These are phyloP conservation scores for Paecilomyces dactylethromorphus DNA, from an alignment of 2,329 filamentous ascomycete species.

Conservation along the genomic window DNA sequence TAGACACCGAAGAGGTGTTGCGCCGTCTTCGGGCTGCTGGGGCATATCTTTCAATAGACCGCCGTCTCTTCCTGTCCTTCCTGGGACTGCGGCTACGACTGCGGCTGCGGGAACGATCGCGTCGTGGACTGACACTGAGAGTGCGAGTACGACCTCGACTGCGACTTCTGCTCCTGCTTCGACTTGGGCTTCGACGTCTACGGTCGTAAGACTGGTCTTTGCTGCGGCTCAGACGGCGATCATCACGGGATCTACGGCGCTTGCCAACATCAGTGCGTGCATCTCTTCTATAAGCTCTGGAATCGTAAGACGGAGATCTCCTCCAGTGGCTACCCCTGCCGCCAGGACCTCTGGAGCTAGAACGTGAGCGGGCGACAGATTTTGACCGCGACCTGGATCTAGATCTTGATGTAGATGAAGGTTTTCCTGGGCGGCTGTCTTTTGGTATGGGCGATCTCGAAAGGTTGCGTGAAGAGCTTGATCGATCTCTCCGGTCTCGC, in stretches of 20 bases:
- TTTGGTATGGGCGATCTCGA: conserved; percentile 28
- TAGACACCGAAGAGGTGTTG: conserved; percentile 37
- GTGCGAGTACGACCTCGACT: conserved; percentile 19
- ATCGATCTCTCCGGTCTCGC: conserved; percentile 38
- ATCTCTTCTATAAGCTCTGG: conserved; percentile 35
- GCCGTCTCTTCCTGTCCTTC: conserved; percentile 35
- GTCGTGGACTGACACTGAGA: conserved; percentile 39
- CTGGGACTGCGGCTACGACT: conserved; percentile 18
- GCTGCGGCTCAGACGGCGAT: conserved; percentile 34
- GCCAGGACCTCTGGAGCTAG: conserved; percentile 21
- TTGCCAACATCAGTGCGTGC: conserved; percentile 46
- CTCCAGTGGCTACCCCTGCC: conserved; percentile 28
- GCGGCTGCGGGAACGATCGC: conserved; percentile 19
- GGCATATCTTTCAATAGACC: conserved; percentile 40
- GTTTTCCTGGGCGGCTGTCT: conserved; percentile 25
- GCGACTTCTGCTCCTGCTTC: conserved; percentile 22
- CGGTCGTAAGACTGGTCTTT: conserved; percentile 24
- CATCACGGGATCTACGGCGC: conserved; percentile 36
- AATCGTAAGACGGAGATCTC: conserved; percentile 39
- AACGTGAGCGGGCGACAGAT: conserved; percentile 30
- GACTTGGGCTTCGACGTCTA: conserved; percentile 19
- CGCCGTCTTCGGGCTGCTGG: conserved; percentile 34
- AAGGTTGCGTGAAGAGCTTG: conserved; percentile 30
- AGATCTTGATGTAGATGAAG: conserved; percentile 29
- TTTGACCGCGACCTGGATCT: conserved; percentile 30